phyloP scores from a whole-genome alignment of 75 land plant species.

The Adiantum capillusveneris region DNA sequence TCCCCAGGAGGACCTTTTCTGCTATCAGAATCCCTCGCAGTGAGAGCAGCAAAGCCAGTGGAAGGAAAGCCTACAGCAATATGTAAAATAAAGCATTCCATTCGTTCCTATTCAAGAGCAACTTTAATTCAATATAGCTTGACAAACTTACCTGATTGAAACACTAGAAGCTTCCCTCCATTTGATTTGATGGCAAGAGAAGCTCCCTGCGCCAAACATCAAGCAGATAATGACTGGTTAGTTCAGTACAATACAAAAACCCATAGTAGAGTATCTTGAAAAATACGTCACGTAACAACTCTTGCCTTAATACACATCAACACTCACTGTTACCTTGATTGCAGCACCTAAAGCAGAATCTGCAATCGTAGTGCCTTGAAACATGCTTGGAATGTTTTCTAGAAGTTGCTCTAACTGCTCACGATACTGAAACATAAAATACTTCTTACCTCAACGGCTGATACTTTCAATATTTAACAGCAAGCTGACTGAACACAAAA shows the following conservation, averaged over 20 bases:
- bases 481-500: neutral
- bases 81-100: no score
- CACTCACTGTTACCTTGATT: constrained; percentile 68
- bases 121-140: neutral
- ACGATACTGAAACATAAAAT: constrained; percentile 50
- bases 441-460: neutral
- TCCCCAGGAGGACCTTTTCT: constrained; percentile 56
- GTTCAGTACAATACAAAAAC: no score
- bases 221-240: neutral
- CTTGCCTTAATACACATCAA: no score
- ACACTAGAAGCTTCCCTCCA: constrained; percentile 89
- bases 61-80: constrained; percentile 67
- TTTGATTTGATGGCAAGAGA: constrained; percentile 83
- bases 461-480: neutral
- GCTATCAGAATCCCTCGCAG: constrained; percentile 87
- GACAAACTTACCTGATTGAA: constrained; percentile 68
- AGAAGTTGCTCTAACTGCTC: constrained; percentile 75
- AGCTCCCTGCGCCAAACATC: constrained; percentile 47
- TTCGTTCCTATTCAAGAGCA: constrained; percentile 8
- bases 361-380: constrained; percentile 54
- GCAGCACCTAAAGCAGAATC: constrained; percentile 98
- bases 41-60: constrained; percentile 77
- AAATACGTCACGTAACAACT: no score
- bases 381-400: constrained; percentile 89
- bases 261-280: no score